These are phyloP conservation scores for Tetrastigma voinierianum DNA, from an alignment of 164 flowering plant species.

Conservation along the genomic window DNA sequence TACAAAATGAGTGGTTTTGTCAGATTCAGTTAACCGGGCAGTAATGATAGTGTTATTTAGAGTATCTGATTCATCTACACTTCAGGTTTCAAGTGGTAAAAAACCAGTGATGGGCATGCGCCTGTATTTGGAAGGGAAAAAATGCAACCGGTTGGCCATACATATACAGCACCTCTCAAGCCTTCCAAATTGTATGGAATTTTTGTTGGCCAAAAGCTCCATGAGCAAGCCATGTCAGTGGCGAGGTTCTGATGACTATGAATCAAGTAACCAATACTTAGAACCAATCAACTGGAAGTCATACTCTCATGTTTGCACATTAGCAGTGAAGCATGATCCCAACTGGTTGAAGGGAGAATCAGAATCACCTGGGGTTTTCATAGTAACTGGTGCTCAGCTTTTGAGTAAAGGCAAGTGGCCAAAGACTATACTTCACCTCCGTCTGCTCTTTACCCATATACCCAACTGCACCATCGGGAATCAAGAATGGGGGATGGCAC, in stretches of 20 bases:
- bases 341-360: slow-evolving; percentile 50
- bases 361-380: slow-evolving; percentile 45
- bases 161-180: slow-evolving; percentile 85
- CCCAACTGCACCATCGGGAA: slow-evolving; percentile 65
- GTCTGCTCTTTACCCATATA: slow-evolving; percentile 60
- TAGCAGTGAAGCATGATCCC: slow-evolving; percentile 62
- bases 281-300: slow-evolving; percentile 72
- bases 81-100: slow-evolving; percentile 59
- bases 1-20: background rate
- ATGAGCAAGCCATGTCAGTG: slow-evolving; percentile 37
- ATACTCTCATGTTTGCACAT: slow-evolving; percentile 74
- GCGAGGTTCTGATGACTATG: slow-evolving; percentile 75
- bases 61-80: background rate
- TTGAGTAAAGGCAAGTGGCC: slow-evolving; percentile 71
- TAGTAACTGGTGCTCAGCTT: slow-evolving; percentile 91
- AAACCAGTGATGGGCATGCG: slow-evolving; percentile 85
- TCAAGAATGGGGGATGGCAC: slow-evolving; percentile 69
- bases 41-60: background rate
- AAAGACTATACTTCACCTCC: slow-evolving; percentile 70
- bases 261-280: slow-evolving; percentile 37
- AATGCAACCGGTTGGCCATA: slow-evolving; percentile 70
- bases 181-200: slow-evolving; percentile 53
- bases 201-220: slow-evolving; percentile 13
- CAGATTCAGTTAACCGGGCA: background rate
- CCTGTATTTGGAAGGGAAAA: slow-evolving; percentile 80